phyloP scores from a whole-genome alignment of 116 monocot genomes.

The Posidonia oceanica region DNA sequence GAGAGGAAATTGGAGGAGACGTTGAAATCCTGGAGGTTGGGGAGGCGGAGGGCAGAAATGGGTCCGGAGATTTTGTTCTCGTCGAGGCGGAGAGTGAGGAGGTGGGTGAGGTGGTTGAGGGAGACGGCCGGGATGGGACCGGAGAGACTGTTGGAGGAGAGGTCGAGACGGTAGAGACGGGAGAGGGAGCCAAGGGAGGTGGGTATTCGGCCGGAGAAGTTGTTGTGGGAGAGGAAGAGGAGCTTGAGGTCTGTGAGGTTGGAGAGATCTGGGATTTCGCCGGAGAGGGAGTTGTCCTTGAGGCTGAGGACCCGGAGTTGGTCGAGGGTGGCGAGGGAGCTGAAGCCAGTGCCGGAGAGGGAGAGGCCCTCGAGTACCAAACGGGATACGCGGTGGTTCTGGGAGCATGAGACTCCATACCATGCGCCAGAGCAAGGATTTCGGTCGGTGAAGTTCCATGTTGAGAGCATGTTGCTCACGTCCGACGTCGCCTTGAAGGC shows the following conservation, averaged over 20 bases:
- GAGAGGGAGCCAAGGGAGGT: slow-evolving; percentile 24
- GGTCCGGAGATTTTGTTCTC: slow-evolving; percentile 49
- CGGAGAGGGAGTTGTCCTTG: slow-evolving; percentile 53
- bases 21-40: slow-evolving; percentile 54
- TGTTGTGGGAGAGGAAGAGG: slow-evolving; percentile 66
- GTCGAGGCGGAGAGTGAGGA: slow-evolving; percentile 66
- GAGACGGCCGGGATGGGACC: slow-evolving; percentile 28
- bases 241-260: slow-evolving; percentile 38
- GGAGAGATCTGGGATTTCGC: slow-evolving; percentile 54
- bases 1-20: slow-evolving; percentile 43
- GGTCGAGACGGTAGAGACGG: slow-evolving; percentile 59
- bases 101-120: slow-evolving; percentile 23
- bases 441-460: slow-evolving; percentile 36
- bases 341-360: slow-evolving; percentile 31
- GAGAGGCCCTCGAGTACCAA: slow-evolving; percentile 54
- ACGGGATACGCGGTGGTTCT: slow-evolving; percentile 32
- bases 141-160: slow-evolving; percentile 54
- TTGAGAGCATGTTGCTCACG: slow-evolving; percentile 16
- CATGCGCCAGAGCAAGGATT: slow-evolving; percentile 33
- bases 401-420: slow-evolving; percentile 43
- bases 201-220: slow-evolving; percentile 51
- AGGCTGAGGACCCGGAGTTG: slow-evolving; percentile 80
- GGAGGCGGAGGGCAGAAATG: slow-evolving; percentile 36
- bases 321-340: slow-evolving; percentile 30
- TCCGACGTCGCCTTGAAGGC: slow-evolving; percentile 39